Evolutionary conservation across 306 rosid species (phyloP), one percentile per base, ranked within the genome.

Genomic region (Erythrophleum fordii): DNA sequence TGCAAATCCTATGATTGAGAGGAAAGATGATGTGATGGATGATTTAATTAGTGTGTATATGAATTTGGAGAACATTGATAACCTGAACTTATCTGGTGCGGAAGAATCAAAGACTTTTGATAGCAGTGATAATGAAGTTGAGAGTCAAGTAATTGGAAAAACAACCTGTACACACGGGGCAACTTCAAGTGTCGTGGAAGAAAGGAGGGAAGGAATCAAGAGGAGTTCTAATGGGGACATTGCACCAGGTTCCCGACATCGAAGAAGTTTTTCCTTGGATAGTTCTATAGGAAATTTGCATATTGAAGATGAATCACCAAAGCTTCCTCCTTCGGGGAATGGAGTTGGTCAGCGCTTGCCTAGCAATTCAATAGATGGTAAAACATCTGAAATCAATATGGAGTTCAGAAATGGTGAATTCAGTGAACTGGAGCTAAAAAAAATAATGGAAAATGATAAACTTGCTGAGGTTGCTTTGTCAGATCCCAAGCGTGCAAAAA

Each of bases 401-500:
- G 95, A 90, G 85, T 74, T 93, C 64, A 89, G 92, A 51, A 90
- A 88, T 41, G 88, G 88, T 28, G 97, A 90, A 8, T 93, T 93
- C 84, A 91, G 71, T 80, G 86, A 85, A 8, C 82, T 77, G 69
- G 98, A 91, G 86, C 77, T 93, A 42, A 90, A 81, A 76, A 93
- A 93, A 85, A 93, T 93, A 45, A 90, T 80, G 90, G 95, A 86
- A 76, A 90, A 65, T 79, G 97, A 85, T 8, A 93, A 93, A 66
- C 98, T 93, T 68, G 78, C 97, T 35, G 94, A 90, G 86, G 90
- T 93, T 69, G 98, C 98, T 37, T 25, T 73, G 59, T 64, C 95
- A n/a, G 98, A 93, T 83, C 98, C 98, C 73, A 93, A 90, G 81
- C 98, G 98, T 61, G 97, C 92, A 37, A 93, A 91, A 84, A 90